Evolutionary conservation across 441 rosid species (phyloP), one percentile per base, ranked within the genome.

Genomic region (Gossypium laxum): DNA sequence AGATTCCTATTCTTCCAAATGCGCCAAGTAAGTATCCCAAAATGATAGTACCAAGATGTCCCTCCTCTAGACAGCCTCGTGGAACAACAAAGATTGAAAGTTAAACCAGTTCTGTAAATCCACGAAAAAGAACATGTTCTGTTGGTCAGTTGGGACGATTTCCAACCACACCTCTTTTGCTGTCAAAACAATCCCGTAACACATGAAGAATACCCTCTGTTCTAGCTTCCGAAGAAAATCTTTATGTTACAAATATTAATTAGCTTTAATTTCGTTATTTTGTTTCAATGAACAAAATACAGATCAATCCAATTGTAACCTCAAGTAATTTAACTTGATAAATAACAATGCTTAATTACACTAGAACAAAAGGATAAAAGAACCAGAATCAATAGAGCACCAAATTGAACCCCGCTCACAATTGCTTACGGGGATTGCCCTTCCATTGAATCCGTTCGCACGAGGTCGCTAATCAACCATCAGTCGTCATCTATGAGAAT

Each of bases 371-470:
- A 34, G 61, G 61, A 56, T 11, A 12, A 4, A 57, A 30, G 34
- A 10, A 18, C 38, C 67, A 18, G 15, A 66, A 60, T 4, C 3
- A 15, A 86, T 86, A 78, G 75, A 67, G 14, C 84, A 3, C 75
- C 86, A 5, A 87, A 85, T 69, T 82, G 85, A 24, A 71, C 78
- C 2, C 87, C 91, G 5, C 81, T 82, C 28, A 82, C 87, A 11
- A 79, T 81, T 41, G 88, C 80, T 30, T 85, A 85, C 48, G 84
- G 79, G 0, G 88, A 85, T 67, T 75, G 72, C 59, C 85, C 86
- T 51, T 84, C 89, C 52, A 26, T 85, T 47, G 55, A 75, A 32
- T 18, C 21, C n/a, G 24, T 60, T 1, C 80, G 76, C 79, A 85
- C 86, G 12, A 85, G 90, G 86, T 72, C 83, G 1, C 75, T 80